Evolutionary conservation across 768 basidiomycete genomes (phyloP).

Genomic region (Phlebiopsis flavidoalba): DNA sequence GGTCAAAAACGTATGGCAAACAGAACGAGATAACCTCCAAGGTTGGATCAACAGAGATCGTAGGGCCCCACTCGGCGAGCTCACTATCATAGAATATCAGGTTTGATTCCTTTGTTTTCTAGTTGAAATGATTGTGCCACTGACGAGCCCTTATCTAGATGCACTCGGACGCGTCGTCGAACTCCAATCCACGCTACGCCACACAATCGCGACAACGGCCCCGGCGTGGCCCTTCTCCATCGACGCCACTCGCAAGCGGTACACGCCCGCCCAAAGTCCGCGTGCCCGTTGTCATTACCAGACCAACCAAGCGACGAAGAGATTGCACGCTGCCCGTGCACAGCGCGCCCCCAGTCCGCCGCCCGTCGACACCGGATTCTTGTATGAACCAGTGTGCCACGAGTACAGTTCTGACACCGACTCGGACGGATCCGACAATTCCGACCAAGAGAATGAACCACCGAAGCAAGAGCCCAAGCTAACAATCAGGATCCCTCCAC

Average conservation of each 20-base stretch:
- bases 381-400: not conserved
- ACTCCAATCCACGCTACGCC: not conserved
- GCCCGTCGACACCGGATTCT: not conserved
- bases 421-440: not conserved
- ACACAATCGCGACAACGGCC: not conserved
- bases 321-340: not conserved
- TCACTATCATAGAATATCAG: not conserved
- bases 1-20: not conserved
- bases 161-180: not conserved
- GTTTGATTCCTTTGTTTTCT: not conserved
- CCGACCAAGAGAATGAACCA: not conserved
- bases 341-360: not conserved
- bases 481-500: not conserved
- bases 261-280: not conserved
- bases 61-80: not conserved
- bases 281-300: not conserved
- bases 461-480: not conserved
- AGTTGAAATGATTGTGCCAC: not conserved
- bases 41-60: not conserved
- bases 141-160: not conserved
- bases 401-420: not conserved
- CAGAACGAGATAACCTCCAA: not conserved
- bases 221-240: not conserved
- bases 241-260: not conserved
- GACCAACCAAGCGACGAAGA: not conserved